Evolutionary conservation across 2,329 filamentous ascomycete species (phyloP), one percentile per base, ranked within the genome.

Genomic region (Aspergillus nomiae): DNA sequence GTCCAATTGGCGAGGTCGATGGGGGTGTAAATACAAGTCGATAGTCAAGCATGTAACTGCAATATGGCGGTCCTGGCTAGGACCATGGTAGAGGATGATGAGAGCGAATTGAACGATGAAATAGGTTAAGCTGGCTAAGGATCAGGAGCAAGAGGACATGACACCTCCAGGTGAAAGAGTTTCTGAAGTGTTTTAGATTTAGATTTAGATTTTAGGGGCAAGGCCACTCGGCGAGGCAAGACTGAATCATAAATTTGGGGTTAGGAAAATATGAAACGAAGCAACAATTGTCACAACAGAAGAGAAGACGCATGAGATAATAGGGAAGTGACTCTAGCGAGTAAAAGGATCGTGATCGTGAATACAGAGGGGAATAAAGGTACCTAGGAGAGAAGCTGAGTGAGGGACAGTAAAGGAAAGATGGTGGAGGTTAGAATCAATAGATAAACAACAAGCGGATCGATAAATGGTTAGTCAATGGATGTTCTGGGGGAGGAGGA

Each of bases 1-100:
- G 50, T 46, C 36, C 48, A 53, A 59, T 43, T 34, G 36, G 38
- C 21, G 51, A 38, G 26, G 48, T 53, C 21, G 26, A 45, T 7
- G 38, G 56, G 46, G 43, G 38, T n/a, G 32, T 7, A 36, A 30
- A 34, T 28, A 53, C 46, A 38, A 26, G 41, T n/a, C 41, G 58
- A 64, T 54, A 34, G 58, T 68, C 63, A 68, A 63, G 51, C 61
- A 65, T 64, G 60, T 61, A 59, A 60, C 63, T 63, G 61, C 50
- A 57, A 50, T 61, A 56, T 56, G 38, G 28, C 54, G 61, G 62
- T 59, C 53, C 50, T 63, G 38, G 30, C 54, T 41, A 60, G 61
- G 63, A 67, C 58, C 66, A 67, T 68, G 66, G 50, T 68, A 68
- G 57, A 55, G 53, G 41, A 59, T 34, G 34, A 30, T 19, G 43